Base-by-base conservation (phyloP, 768 basidiomycete genomes). In the Mycena latifolia region DNA sequence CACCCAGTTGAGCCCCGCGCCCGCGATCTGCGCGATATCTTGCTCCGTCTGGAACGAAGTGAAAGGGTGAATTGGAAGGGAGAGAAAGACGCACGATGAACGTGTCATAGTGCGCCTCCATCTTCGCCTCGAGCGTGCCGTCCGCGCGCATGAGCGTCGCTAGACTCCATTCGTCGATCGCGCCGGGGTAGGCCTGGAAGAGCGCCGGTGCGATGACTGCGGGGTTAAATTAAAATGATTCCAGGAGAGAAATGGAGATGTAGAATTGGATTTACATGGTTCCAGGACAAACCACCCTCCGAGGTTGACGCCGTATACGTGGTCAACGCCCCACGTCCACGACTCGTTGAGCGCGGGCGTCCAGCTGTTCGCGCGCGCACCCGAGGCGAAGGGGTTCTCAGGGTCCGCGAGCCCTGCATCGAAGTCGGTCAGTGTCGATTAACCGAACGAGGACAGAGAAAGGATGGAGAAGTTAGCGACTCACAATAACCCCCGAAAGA, bases 101-200 rank as follows among this genome's bases (percentile, higher is more conserved):
- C 3, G 92, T 94, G 52, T 86, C 83, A 76, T 96, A 96, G 75
- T 96, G 95, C 43, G 89, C 80, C 73, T 90, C 90, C 66, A 97
- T 81, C 46, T 17, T 48, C 5, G 3, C 29, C 75, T 86, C 85
- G 67, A 79, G 76, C 52, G 90, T 78, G 2, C 89, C 88, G 56
- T 91, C 91, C 11, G 81, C 83, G 15, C 83, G 79, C 86, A 95
- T 89, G 48, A 88, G 81, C 48, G 80, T 77, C 63, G 86, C 88
- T 65, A 94, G 82, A 17, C 87, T 89, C 89, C 90, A 93, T 77
- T 94, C 92, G 73, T 94, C 92, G 18, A 85, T 79, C 9, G 88
- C 81, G 27, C 78, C 76, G 14, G 85, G 79, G 75, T 92, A 92
- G 69, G 87, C 86, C 72, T 92, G 86, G 80, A 81, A 92, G 39